A percentile compares a stretch with the other conserved stretches of the same genome.
These are phyloP conservation scores for Leccinum disarticulatum DNA, from an alignment of 768 basidiomycete species.

Conservation along the genomic window DNA sequence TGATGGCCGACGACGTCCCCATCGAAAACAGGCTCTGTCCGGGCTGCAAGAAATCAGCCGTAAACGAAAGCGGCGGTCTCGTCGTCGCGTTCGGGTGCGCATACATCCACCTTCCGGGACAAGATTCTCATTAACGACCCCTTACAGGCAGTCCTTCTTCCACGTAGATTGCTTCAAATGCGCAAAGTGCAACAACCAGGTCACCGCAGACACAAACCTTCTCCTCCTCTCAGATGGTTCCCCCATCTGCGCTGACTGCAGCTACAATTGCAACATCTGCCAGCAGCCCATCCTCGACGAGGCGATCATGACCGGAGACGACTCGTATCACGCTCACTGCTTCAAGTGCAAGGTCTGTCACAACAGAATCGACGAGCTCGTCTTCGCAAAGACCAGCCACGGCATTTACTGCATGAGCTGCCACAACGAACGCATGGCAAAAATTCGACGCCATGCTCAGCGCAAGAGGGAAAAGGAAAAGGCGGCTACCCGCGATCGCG, in stretches of 20 bases:
- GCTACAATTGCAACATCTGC: slow-evolving; percentile 95
- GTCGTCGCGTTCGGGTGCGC: slow-evolving; percentile 95
- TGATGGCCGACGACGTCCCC: slow-evolving; percentile 20
- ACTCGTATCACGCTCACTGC: slow-evolving; percentile 97
- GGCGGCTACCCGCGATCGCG: slow-evolving; percentile 28
- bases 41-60: slow-evolving; percentile 78
- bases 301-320: slow-evolving; percentile 99
- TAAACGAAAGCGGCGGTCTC: slow-evolving; percentile 78
- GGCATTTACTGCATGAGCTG: slow-evolving; percentile 99
- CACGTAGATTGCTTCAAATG: slow-evolving; percentile 96
- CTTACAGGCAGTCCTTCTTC: slow-evolving; percentile 83
- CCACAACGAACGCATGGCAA: slow-evolving; percentile 95
- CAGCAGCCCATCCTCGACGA: slow-evolving; percentile 94
- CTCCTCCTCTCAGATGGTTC: slow-evolving; percentile 94
- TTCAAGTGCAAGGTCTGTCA: slow-evolving; percentile 97
- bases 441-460: slow-evolving; percentile 88
- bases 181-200: slow-evolving; percentile 90
- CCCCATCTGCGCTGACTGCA: slow-evolving; percentile 93
- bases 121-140: not conserved
- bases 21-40: slow-evolving; percentile 69
- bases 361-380: slow-evolving; percentile 94
- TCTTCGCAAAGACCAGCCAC: slow-evolving; percentile 97
- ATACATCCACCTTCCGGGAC: not conserved
- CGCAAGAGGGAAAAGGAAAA: slow-evolving; percentile 73
- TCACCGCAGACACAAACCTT: slow-evolving; percentile 97